Evolutionary conservation across 1,284 basidiomycete species (phyloP), one percentile per base, ranked within the genome.

Genomic region (Puccinia novopanici): DNA sequence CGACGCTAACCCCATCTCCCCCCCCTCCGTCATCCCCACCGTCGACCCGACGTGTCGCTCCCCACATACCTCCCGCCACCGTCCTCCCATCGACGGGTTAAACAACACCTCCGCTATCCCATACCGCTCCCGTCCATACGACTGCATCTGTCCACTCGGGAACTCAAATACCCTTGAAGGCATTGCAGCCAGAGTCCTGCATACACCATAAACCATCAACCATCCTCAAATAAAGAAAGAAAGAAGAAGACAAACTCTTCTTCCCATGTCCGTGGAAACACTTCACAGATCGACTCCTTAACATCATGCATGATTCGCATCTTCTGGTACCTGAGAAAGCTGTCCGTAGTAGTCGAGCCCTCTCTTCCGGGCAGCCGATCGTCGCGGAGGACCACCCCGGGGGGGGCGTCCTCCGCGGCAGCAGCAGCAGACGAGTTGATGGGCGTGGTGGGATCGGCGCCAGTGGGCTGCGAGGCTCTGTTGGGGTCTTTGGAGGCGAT

Each of bases 81-180:
- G 45, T 55, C 42, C 34, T 73, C 52, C 10, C 45, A 78, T 70
- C n/a, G 48, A 50, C n/a, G 54, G 63, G 22, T 89, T 90, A 88
- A 98, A 98, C 86, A 94, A 91, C 80, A 94, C 90, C 86, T 99
- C 97, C 80, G 95, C 92, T 52, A 95, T 91, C 78, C 89, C 87
- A 86, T 91, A 93, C 48, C 96, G 90, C 84, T 96, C 93, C 22
- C 90, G 84, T 3, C 92, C 92, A 86, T 95, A 98, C 84, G 90
- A 91, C 50, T 91, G 89, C 85, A 92, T 94, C 87, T 91, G 97
- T 2, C 97, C 97, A 67, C 94, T 94, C 0, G 97, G 94, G 88
- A 99, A 98, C 87, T 99, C 97, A 87, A 95, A 99, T 75, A 86
- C 84, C 68, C 86, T 83, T 6, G 83, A 83, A 89, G 91, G 83